A percentile compares a stretch with the other conserved stretches of the same genome.
phyloP scores from a whole-genome alignment of 1,284 basidiomycete species.

The Fomitopsis schrenkii region DNA sequence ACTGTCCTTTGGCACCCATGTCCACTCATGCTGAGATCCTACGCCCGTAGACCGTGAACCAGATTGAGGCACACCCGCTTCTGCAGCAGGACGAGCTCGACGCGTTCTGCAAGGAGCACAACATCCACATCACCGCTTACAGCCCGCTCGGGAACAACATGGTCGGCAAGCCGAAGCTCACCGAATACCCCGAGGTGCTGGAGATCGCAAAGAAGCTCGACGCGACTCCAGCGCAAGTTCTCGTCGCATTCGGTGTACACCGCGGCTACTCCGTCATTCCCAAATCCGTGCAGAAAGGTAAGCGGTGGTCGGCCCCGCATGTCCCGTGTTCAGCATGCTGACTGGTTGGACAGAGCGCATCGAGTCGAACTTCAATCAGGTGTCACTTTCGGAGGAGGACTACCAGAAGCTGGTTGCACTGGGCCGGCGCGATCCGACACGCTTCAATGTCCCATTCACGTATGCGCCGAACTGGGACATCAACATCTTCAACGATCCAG shows the following conservation, averaged over 20 bases:
- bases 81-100: slow-evolving; percentile 70
- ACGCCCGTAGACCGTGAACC: slow-evolving; percentile 57
- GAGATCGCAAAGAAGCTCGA: slow-evolving; percentile 44
- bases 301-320: neutral
- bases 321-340: neutral
- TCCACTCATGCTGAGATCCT: neutral
- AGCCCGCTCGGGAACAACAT: slow-evolving; percentile 81
- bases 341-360: slow-evolving; percentile 32
- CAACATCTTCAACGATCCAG: slow-evolving; percentile 61
- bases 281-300: slow-evolving; percentile 40
- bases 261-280: slow-evolving; percentile 40
- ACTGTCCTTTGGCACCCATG: neutral
- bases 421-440: slow-evolving; percentile 46
- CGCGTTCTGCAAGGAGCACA: slow-evolving; percentile 64
- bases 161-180: slow-evolving; percentile 57
- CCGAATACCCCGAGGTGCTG: slow-evolving; percentile 52
- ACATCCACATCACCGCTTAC: slow-evolving; percentile 82
- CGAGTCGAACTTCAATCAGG: slow-evolving; percentile 52
- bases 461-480: slow-evolving; percentile 65
- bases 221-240: slow-evolving; percentile 47
- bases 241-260: slow-evolving; percentile 46
- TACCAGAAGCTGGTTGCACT: slow-evolving; percentile 46
- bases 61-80: slow-evolving; percentile 83
- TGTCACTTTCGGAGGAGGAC: slow-evolving; percentile 47
- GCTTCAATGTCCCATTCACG: slow-evolving; percentile 65